Base-by-base conservation (phyloP, 2,329 filamentous ascomycete species). In the Curvularia lunata region DNA sequence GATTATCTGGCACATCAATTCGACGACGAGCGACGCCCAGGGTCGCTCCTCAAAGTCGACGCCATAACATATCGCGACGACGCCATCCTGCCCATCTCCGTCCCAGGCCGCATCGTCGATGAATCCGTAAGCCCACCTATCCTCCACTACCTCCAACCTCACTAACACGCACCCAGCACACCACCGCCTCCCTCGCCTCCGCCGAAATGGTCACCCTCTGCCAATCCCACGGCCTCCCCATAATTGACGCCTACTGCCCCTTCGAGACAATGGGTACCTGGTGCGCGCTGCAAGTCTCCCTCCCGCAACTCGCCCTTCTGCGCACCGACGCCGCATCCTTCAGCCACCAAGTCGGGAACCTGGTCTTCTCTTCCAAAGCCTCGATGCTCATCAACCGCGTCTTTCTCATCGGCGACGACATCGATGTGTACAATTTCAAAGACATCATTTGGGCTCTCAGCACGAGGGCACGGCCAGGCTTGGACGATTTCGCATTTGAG, bases 1-100 rank as follows among this genome's bases (percentile, higher is more conserved):
- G 41, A 43, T 43, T 43, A 43, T 43, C 41, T 43, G 13, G 41
- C 41, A 43, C 41, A 43, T 43, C 41, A 43, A 27, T 43, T 43
- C 41, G 41, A 43, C 23, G 41, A 43, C 41, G 41, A 43, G 23
- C 41, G 41, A 43, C 41, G 41, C 13, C 41, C 41, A 43, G 41
- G 41, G 12, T 43, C 41, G 3, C 41, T 43, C 23, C 41, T 43
- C 23, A 43, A 43, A 43, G 41, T 43, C 41, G 23, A 43, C 12
- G 21, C 21, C 41, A 43, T 43, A 43, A 43, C 41, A 43, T 43
- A 43, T 13, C 41, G 41, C 21, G 13, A 43, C 23, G 23, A 43
- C 12, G 41, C 41, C 21, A 43, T 43, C 12, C 21, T 43, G 41
- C 41, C 41, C 23, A 10, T 43, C 12, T 43, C 41, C 21, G 41